phyloP scores from a whole-genome alignment of 1,284 basidiomycete species.

The Austroboletus rostrupii region DNA sequence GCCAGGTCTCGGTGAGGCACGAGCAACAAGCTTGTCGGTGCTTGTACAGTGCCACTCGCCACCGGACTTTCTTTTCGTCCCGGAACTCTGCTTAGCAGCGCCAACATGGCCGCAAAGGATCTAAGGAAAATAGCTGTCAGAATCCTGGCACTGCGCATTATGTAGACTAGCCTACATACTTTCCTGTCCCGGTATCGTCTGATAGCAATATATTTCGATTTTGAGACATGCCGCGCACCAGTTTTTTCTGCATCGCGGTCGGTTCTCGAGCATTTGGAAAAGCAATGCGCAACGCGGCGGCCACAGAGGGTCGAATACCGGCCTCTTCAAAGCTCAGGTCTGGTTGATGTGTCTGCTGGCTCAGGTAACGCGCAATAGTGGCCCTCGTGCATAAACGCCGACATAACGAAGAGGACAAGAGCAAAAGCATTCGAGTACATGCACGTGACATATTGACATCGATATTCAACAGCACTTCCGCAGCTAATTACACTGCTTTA shows the following conservation, averaged over 20 bases:
- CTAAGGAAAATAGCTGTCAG: constrained; percentile 34
- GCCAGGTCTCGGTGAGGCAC: constrained; percentile 76
- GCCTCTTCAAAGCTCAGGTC: constrained; percentile 42
- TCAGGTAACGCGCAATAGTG: constrained; percentile 15
- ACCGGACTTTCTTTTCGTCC: constrained; percentile 8
- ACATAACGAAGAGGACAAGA: constrained; percentile 5
- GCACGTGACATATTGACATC: constrained; percentile 12
- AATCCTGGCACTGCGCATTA: not conserved
- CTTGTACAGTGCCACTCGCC: constrained; percentile 11
- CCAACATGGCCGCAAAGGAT: constrained; percentile 66
- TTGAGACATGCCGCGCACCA: constrained; percentile 58
- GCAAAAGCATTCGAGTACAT: constrained; percentile 22
- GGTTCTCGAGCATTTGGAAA: constrained; percentile 61
- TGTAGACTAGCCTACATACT: constrained; percentile 45
- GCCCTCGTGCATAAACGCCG: constrained; percentile 16
- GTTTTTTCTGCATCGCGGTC: constrained; percentile 53
- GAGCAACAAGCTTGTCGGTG: constrained; percentile 53
- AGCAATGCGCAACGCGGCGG: constrained; percentile 46
- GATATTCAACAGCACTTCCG: too few species aligned
- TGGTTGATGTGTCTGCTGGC: constrained; percentile 14
- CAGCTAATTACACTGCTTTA: constrained; percentile 14
- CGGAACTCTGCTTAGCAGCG: constrained; percentile 56
- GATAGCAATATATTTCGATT: constrained; percentile 61
- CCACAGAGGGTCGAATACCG: constrained; percentile 48
- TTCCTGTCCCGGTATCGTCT: constrained; percentile 72